Conservation (phyloP, 306 rosid species). For the Vigna hirtella region DNA sequence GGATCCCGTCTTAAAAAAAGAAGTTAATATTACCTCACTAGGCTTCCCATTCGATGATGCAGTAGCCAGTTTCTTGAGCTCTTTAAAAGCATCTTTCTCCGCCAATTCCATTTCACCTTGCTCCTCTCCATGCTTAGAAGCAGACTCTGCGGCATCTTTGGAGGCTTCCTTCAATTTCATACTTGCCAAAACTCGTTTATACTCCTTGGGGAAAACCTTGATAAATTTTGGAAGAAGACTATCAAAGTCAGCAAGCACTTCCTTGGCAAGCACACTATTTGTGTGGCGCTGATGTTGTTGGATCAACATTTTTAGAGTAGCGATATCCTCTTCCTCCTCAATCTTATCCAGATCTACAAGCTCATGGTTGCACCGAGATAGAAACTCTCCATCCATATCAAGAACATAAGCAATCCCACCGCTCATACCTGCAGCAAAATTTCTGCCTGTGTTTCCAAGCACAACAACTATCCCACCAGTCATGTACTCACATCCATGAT, state of each 20-base stretch:
- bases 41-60: not conserved
- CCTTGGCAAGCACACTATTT: conserved; percentile 17
- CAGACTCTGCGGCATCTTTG: not conserved
- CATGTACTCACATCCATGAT: conserved; percentile 30
- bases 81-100: conserved; percentile 20
- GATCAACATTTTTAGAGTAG: conserved; percentile 20
- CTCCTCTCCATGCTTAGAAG: not conserved
- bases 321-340: conserved; percentile 19
- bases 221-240: conserved; percentile 22
- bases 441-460: conserved; percentile 25
- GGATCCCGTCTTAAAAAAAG: not conserved
- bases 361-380: conserved; percentile 18
- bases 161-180: conserved; percentile 3
- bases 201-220: conserved; percentile 24
- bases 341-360: conserved; percentile 23
- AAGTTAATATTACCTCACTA: not conserved
- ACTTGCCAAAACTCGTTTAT: conserved; percentile 16
- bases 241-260: conserved; percentile 17
- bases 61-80: conserved; percentile 10
- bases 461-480: conserved; percentile 22
- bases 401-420: conserved; percentile 27
- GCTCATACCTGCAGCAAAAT: conserved; percentile 25
- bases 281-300: conserved; percentile 33
- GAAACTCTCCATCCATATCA: conserved; percentile 11
- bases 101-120: not conserved